Conservation (phyloP, 768 basidiomycete genomes). For the Psilocybe cyanescens region DNA sequence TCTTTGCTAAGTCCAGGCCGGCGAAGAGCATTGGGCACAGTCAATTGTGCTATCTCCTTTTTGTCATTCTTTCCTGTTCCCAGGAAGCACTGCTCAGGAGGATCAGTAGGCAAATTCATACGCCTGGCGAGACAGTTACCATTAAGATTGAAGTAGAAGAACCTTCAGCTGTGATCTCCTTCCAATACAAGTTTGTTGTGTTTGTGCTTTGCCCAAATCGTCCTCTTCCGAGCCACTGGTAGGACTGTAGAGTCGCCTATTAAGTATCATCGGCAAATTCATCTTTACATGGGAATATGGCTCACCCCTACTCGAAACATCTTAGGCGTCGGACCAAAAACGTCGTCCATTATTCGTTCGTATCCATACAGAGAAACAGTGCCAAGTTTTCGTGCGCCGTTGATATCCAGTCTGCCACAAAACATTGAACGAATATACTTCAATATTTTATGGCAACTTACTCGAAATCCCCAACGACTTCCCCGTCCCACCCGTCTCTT, state of each 20-base stretch:
- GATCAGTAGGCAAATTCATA: background rate
- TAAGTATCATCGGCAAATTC: background rate
- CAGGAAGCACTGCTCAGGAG: slow-evolving; percentile 37
- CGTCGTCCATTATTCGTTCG: background rate
- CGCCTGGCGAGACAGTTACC: background rate
- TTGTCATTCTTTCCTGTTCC: slow-evolving; percentile 37
- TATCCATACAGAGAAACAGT: background rate
- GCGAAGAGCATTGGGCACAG: slow-evolving; percentile 28
- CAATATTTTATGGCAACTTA: slow-evolving; percentile 17
- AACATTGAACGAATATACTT: background rate
- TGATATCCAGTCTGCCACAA: background rate
- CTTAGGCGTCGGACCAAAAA: background rate
- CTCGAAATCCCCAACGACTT: slow-evolving; percentile 54
- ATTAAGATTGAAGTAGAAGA: slow-evolving; percentile 11
- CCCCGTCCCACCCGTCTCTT: slow-evolving; percentile 43
- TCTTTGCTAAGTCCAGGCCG: slow-evolving; percentile 36
- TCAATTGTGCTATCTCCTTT: slow-evolving; percentile 42
- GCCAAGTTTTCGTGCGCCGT: background rate
- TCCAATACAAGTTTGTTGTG: slow-evolving; percentile 18
- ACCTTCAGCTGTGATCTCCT: slow-evolving; percentile 15
- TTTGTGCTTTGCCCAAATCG: slow-evolving; percentile 3
- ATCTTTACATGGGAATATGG: background rate
- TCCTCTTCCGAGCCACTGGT: slow-evolving; percentile 21
- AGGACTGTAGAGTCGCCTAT: slow-evolving; percentile 12
- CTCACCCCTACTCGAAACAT: slow-evolving; percentile 37